phyloP scores from a whole-genome alignment of 2,329 filamentous ascomycete species.

The Dryadomyces quercivorus region DNA sequence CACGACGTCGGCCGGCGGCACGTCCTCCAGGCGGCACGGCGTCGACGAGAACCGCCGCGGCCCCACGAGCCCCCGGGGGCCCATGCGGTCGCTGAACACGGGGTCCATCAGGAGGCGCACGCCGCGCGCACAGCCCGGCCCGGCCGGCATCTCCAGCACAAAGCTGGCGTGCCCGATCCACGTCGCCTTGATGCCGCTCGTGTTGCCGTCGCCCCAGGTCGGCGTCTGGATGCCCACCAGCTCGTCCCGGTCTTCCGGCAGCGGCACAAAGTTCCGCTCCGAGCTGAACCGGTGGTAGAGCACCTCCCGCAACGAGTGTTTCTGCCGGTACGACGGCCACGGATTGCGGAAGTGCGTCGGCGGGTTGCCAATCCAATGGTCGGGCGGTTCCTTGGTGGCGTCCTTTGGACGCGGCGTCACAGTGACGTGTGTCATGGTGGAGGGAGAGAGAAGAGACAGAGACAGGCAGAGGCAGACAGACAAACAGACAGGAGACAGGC shows the following conservation, averaged over 20 bases:
- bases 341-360: slow-evolving; percentile 7
- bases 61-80: slow-evolving; percentile 24
- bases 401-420: neutral
- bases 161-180: slow-evolving; percentile 95
- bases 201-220: slow-evolving; percentile 1
- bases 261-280: slow-evolving; percentile 4
- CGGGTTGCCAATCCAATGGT: slow-evolving; percentile 7
- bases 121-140: slow-evolving; percentile 25
- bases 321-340: slow-evolving; percentile 6
- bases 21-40: slow-evolving; percentile 33
- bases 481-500: too few relatives aligned
- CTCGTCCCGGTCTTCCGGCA: slow-evolving; percentile 2
- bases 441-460: neutral
- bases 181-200: slow-evolving; percentile 39
- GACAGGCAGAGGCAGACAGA: too few relatives aligned
- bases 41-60: slow-evolving; percentile 38
- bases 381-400: neutral
- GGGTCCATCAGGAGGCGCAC: slow-evolving; percentile 31
- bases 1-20: slow-evolving; percentile 38
- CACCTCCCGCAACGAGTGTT: neutral
- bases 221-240: slow-evolving; percentile 3
- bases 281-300: slow-evolving; percentile 1
- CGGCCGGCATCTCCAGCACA: slow-evolving; percentile 57
- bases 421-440: neutral
- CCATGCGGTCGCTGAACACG: slow-evolving; percentile 35